Base-by-base conservation (phyloP, 495 filamentous ascomycete species). In the Daldinia bambusicola region DNA sequence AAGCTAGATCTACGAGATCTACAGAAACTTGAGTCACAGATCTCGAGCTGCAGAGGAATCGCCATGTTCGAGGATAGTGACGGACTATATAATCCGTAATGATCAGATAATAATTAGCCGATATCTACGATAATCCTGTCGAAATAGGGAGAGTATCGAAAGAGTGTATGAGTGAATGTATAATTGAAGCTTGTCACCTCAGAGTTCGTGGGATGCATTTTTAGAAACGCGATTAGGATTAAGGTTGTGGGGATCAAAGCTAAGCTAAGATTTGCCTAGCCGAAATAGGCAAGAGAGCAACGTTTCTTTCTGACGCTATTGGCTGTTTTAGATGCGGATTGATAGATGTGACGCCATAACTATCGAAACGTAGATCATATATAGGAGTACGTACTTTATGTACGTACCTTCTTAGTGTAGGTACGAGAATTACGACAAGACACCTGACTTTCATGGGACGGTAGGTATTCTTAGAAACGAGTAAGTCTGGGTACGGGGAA, bases 221-320 rank as follows among this genome's bases (percentile, higher is more conserved):
- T 74, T 74, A 70, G 71, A 70, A 74, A 74, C 51, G 38, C 61
- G 38, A 74, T 74, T 18, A 62, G 70, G 70, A 70, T 63, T 67
- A 70, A 70, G 66, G 58, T 74, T 74, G 67, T 61, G 66, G 62
- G 48, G 41, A 61, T 32, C 14, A 32, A 26, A 22, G 16, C 62
- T 69, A 60, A 41, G 63, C 62, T 61, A 63, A 55, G 61, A 30
- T 10, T 0, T 34, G 53, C 26, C 38, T 70, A 66, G 37, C 48
- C 41, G n/a, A 37, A 69, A 0, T 61, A 12, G 65, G 70, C 56
- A 72, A 68, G 64, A 55, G 64, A 64, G 16, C 9, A n/a, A 58
- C 60, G 26, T 22, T n/a, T 61, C 64, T 51, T 57, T 40, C 22
- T 0, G 10, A 50, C 0, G 5, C 31, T 30, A 72, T 68, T 72